phyloP scores from a whole-genome alignment of 164 flowering plant genomes.

The Aristolochia contorta region DNA sequence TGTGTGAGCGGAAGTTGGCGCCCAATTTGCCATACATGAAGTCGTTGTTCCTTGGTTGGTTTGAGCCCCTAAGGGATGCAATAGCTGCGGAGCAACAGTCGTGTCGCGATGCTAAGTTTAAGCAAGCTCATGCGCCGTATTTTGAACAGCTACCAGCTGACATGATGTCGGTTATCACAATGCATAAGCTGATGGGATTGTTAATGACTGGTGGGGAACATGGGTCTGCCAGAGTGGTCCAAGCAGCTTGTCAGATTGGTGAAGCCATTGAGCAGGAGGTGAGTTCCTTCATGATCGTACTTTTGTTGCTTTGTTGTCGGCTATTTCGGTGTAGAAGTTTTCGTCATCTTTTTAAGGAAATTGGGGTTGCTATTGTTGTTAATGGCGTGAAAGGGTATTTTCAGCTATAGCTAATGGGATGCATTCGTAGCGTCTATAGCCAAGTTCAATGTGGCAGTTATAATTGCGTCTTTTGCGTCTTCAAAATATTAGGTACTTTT shows the following conservation, averaged over 20 bases:
- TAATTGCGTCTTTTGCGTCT: too few species aligned
- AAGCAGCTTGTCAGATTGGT: slow-evolving; percentile 69
- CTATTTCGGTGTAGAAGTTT: too few species aligned
- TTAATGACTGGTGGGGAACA: slow-evolving; percentile 66
- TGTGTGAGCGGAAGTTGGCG: slow-evolving; percentile 85
- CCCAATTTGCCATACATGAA: slow-evolving; percentile 96
- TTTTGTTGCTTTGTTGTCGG: not conserved
- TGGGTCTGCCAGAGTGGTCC: slow-evolving; percentile 64
- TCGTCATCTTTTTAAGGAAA: too few species aligned
- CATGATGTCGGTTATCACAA: slow-evolving; percentile 88
- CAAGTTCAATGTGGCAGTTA: too few species aligned
- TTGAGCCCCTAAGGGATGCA: slow-evolving; percentile 64
- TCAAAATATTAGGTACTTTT: too few species aligned
- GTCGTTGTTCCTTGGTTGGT: slow-evolving; percentile 93
- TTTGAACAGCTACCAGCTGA: slow-evolving; percentile 73
- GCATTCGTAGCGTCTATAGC: too few species aligned
- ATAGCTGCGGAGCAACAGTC: slow-evolving; percentile 61
- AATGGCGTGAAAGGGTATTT: too few species aligned
- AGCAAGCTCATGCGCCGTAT: slow-evolving; percentile 36
- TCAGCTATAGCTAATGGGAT: too few species aligned
- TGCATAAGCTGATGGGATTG: slow-evolving; percentile 87
- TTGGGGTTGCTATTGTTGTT: too few species aligned
- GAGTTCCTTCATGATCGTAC: slow-evolving; percentile 5
- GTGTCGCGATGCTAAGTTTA: slow-evolving; percentile 35
- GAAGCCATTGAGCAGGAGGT: slow-evolving; percentile 98